Percentiles rank a stretch among this genome's conserved stretches.
Conservation (phyloP, 2,329 filamentous ascomycete genomes). For the Penicillium verrucosum region DNA sequence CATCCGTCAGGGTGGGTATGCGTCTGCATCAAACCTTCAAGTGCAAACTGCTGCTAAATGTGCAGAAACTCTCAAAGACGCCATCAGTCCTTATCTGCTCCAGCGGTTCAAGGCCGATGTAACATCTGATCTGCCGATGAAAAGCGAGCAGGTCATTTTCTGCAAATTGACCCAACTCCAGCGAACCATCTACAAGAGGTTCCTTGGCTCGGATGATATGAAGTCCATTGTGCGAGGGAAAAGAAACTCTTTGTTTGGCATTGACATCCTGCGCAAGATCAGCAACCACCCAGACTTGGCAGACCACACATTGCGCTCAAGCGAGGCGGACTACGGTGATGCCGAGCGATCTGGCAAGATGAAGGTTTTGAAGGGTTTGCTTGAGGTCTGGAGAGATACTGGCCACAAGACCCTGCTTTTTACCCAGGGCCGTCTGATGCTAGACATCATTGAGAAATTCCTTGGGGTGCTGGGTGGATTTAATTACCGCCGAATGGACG, state of each 20-base stretch:
- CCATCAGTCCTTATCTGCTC: constrained; percentile 87
- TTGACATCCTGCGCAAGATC: constrained; percentile 90
- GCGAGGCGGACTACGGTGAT: constrained; percentile 69
- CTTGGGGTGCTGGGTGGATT: constrained; percentile 65
- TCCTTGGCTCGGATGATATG: constrained; percentile 80
- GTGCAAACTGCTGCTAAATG: constrained; percentile 93
- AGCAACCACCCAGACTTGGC: constrained; percentile 94
- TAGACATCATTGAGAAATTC: constrained; percentile 87
- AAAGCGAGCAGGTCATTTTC: constrained; percentile 93
- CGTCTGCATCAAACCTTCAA: constrained; percentile 89
- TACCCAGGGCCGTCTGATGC: constrained; percentile 89
- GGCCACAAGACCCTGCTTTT: constrained; percentile 94
- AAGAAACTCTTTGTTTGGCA: constrained; percentile 79
- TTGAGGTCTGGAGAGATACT: constrained; percentile 86
- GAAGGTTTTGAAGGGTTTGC: constrained; percentile 83
- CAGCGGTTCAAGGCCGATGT: constrained; percentile 93
- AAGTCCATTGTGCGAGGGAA: constrained; percentile 72
- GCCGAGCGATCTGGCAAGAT: constrained; percentile 86
- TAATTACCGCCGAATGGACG: constrained; percentile 87
- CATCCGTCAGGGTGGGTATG: constrained; percentile 89
- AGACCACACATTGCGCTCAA: constrained; percentile 60
- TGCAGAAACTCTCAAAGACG: constrained; percentile 87
- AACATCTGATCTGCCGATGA: constrained; percentile 87
- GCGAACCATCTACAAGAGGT: constrained; percentile 73
- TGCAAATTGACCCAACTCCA: constrained; percentile 85